Evolutionary conservation across 768 basidiomycete genomes (phyloP), one percentile per base, ranked within the genome.

Genomic region (Candolleomyces eurysporus): DNA sequence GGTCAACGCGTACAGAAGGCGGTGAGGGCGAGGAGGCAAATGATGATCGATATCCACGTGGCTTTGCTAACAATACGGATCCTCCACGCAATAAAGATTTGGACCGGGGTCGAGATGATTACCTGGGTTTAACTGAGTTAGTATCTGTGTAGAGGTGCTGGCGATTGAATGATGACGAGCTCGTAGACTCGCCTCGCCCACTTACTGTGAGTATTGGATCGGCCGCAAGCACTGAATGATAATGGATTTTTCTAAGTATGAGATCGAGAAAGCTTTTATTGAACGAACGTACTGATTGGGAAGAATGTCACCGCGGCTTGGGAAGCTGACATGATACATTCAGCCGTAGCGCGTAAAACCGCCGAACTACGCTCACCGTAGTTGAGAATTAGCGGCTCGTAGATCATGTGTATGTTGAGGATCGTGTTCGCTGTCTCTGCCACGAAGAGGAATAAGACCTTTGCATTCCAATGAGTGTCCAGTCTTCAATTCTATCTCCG

Each of bases 21-120:
- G 19, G 71, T 66, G 2, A 80, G 5, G 4, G 78, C 71, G n/a
- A 81, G 68, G 16, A 69, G 46, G 16, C 68, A 64, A 39, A 81
- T 72, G 26, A 74, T 43, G 1, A 63, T 58, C 0, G 78, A 71
- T 8, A 80, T 62, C 66, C 74, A 73, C 16, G 65, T 72, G 2
- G 72, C 72, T 61, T 77, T 77, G 31, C 77, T 80, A 39, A 82
- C 70, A 14, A 78, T 65, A 57, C 66, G 71, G 45, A 81, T 78
- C 50, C 79, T 71, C 75, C 78, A 79, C 0, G 79, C 79, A 52
- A 81, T 74, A 68, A 80, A 81, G 10, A 82, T 63, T 65, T 82
- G 81, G 19, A 82, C 80, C 0, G 79, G 79, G 7, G 79, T 81
- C 2, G 79, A 82, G 7, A 81, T 72, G 1, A 75, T 70, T 3